Percentiles rank a stretch among this genome's conserved stretches.
phyloP scores from a whole-genome alignment of 2,329 filamentous ascomycete genomes.

The Stachybotrys chlorohalonatus region DNA sequence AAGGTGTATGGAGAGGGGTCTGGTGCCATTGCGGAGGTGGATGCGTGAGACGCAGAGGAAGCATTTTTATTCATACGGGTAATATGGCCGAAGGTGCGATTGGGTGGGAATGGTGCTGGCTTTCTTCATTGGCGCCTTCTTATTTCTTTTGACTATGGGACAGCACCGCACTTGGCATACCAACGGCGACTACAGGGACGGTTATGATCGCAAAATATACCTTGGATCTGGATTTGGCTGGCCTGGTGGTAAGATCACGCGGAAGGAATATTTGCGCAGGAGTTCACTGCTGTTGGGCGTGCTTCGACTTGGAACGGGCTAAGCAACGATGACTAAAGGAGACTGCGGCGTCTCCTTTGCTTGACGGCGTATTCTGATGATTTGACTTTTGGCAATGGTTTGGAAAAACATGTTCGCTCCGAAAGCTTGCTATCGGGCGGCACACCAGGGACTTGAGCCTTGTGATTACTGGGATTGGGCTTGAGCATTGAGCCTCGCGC shows the following conservation, averaged over 20 bases:
- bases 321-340: background rate
- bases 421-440: background rate
- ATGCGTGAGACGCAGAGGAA: no score
- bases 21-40: no score
- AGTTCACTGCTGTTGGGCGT: constrained; percentile 1
- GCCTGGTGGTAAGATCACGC: background rate
- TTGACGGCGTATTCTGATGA: background rate
- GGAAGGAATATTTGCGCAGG: background rate
- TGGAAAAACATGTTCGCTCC: background rate
- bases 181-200: background rate
- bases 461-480: no score
- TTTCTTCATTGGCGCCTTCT: background rate
- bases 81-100: background rate
- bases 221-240: background rate
- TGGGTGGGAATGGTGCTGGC: background rate
- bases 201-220: background rate
- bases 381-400: background rate
- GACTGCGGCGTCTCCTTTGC: background rate
- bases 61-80: background rate
- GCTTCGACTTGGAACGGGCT: background rate
- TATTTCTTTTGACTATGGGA: background rate
- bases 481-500: no score
- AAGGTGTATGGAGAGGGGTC: no score
- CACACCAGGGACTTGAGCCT: no score
- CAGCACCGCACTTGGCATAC: background rate